A percentile compares a stretch with the other conserved stretches of the same genome.
phyloP scores from a whole-genome alignment of 2,329 filamentous ascomycete species.

The Leptodontidium sp. region DNA sequence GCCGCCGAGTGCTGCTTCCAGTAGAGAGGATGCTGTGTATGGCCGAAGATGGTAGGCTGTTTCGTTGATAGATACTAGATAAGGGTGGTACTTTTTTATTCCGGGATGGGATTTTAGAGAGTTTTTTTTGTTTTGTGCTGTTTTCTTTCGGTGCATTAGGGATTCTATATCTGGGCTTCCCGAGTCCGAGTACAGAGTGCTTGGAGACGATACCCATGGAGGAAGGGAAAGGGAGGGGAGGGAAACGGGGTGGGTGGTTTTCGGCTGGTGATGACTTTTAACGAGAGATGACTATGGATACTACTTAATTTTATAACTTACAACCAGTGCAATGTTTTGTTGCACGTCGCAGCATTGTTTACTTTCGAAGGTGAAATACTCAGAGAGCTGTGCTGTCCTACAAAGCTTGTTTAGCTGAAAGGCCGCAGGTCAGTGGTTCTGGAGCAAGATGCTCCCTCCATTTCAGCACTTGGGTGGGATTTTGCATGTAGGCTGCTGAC shows the following conservation, averaged over 20 bases:
- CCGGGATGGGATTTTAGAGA: neutral
- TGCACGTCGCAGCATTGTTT: neutral
- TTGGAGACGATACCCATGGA: slow-evolving; percentile 12
- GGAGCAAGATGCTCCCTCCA: neutral
- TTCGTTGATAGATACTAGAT: neutral
- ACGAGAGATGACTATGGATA: slow-evolving; percentile 10
- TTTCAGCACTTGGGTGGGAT: neutral
- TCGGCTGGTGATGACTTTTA: slow-evolving; percentile 5
- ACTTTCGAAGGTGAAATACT: neutral
- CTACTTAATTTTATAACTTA: neutral
- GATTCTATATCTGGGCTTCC: neutral
- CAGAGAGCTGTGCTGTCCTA: neutral
- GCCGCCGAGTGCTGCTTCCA: slow-evolving; percentile 29
- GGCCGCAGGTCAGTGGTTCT: too few relatives aligned
- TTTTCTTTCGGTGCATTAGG: neutral
- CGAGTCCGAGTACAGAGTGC: neutral
- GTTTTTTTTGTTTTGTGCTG: neutral
- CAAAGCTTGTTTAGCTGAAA: neutral
- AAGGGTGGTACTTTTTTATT: neutral
- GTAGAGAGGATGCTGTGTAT: slow-evolving; percentile 45
- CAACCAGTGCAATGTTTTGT: neutral
- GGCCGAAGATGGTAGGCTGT: slow-evolving; percentile 43
- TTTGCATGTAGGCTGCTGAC: neutral
- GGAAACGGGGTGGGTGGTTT: neutral
- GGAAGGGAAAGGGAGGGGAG: neutral